phyloP scores from a whole-genome alignment of 768 basidiomycete genomes.

The Trametes elegans region DNA sequence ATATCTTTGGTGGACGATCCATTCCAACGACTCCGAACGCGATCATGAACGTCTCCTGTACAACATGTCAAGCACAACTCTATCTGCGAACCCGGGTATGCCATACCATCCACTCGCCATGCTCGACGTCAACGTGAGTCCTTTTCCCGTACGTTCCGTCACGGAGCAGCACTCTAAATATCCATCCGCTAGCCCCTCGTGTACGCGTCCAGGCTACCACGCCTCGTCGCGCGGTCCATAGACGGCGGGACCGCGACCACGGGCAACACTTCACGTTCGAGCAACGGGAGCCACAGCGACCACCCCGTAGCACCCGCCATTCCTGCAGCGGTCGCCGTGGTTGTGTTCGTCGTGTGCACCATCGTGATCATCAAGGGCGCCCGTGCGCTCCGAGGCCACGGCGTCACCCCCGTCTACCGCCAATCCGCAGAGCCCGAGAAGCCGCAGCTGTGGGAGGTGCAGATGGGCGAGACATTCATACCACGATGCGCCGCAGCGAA shows the following conservation, averaged over 20 bases:
- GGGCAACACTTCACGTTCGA: neutral
- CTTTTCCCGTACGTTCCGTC: neutral
- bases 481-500: neutral
- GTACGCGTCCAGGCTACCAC: neutral
- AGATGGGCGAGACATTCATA: neutral
- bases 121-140: neutral
- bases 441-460: slow-evolving; percentile 7
- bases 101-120: neutral
- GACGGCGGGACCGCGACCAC: neutral
- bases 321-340: slow-evolving; percentile 6
- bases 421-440: neutral
- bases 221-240: neutral
- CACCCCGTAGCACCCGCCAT: neutral
- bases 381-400: neutral
- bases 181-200: neutral
- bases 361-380: neutral
- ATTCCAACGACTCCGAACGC: neutral
- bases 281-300: neutral
- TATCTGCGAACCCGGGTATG: neutral
- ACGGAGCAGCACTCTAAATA: too few species aligned
- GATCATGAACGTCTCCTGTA: neutral
- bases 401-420: neutral
- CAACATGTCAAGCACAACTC: neutral
- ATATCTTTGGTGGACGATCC: neutral
- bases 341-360: neutral